phyloP scores from a whole-genome alignment of 805 yeast species.

The Wickerhamomyces chambardii region DNA sequence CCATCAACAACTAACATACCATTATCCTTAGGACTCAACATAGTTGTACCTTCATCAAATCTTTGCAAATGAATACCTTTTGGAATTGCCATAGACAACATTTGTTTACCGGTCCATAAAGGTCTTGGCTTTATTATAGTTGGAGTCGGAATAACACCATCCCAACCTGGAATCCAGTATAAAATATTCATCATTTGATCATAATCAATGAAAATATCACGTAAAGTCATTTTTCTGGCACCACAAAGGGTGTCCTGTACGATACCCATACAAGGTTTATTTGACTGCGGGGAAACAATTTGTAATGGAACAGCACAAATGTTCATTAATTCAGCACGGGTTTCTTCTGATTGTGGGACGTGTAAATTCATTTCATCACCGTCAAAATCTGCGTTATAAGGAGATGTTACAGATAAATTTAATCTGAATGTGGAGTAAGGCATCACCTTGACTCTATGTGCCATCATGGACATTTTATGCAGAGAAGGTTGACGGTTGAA shows the following conservation, averaged over 20 bases:
- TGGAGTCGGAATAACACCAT: constrained; percentile 95
- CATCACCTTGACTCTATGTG: constrained; percentile 97
- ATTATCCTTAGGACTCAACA: constrained; percentile 80
- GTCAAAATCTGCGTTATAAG: constrained; percentile 99
- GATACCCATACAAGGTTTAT: constrained; percentile 99
- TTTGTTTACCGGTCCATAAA: constrained; percentile 95
- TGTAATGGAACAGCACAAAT: constrained; percentile 96
- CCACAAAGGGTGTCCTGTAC: constrained; percentile 99
- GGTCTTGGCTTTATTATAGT: constrained; percentile 93
- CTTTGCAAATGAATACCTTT: constrained; percentile 92
- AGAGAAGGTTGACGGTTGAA: constrained; percentile 99
- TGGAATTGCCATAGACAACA: constrained; percentile 88
- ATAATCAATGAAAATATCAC: constrained; percentile 82
- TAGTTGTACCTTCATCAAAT: constrained; percentile 82
- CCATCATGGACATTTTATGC: constrained; percentile 99
- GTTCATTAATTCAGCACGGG: constrained; percentile 92
- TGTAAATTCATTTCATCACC: constrained; percentile 99
- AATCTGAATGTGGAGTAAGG: constrained; percentile 97
- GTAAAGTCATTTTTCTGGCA: constrained; percentile 86
- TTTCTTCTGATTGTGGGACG: constrained; percentile 97
- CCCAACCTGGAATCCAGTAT: constrained; percentile 99
- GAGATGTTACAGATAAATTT: constrained; percentile 95
- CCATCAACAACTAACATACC: constrained; percentile 97
- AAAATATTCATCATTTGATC: constrained; percentile 95
- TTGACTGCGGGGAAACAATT: constrained; percentile 96